These are phyloP conservation scores for Wickerhamomyces chambardii DNA, from an alignment of 805 yeast genomes.

Conservation along the genomic window DNA sequence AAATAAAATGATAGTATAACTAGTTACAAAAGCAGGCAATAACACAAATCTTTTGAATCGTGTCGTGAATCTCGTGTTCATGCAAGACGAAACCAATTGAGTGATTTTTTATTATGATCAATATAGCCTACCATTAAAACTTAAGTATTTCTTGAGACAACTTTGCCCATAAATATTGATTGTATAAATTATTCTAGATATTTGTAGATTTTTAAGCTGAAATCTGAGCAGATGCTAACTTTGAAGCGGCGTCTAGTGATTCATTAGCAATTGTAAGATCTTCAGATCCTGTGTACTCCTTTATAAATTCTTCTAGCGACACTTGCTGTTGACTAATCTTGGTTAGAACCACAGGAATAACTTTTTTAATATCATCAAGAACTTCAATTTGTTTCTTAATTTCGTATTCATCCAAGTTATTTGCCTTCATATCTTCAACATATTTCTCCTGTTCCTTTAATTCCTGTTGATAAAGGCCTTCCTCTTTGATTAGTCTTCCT, in stretches of 20 bases:
- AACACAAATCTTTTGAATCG: too few relatives aligned
- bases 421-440: slow-evolving; percentile 36
- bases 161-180: too few relatives aligned
- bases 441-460: slow-evolving; percentile 39
- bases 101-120: too few relatives aligned
- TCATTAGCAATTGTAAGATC: slow-evolving; percentile 18
- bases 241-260: slow-evolving; percentile 17
- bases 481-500: slow-evolving; percentile 61
- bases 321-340: slow-evolving; percentile 30
- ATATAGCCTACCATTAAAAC: too few relatives aligned
- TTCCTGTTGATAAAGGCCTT: slow-evolving; percentile 50
- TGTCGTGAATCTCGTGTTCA: too few relatives aligned
- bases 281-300: slow-evolving; percentile 24
- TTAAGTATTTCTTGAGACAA: too few relatives aligned
- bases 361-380: slow-evolving; percentile 41
- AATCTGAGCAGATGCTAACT: slow-evolving; percentile 7
- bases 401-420: slow-evolving; percentile 53
- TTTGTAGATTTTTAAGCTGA: too few relatives aligned
- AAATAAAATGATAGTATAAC: too few relatives aligned
- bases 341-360: slow-evolving; percentile 37
- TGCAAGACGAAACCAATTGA: too few relatives aligned
- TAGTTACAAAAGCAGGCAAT: too few relatives aligned
- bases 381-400: slow-evolving; percentile 46
- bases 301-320: slow-evolving; percentile 31
- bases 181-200: too few relatives aligned